These are phyloP conservation scores for Rhodamnia rubescens DNA, from an alignment of 345 rosid species.

Conservation along the genomic window DNA sequence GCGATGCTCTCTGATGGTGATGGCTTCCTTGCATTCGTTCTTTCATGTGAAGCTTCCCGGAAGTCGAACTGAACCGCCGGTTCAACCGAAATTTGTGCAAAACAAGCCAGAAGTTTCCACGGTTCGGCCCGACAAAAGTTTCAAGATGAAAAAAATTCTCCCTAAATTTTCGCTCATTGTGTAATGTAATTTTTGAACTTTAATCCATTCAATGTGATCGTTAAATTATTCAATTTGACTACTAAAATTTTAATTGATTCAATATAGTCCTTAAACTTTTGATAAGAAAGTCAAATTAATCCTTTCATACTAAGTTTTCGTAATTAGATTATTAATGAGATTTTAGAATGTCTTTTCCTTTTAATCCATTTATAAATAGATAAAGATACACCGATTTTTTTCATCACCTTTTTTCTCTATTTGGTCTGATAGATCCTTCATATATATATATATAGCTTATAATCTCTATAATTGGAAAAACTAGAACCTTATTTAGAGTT, in stretches of 20 bases:
- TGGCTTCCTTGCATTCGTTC: not conserved
- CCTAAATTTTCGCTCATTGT: not conserved
- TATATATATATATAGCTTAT: too few relatives aligned
- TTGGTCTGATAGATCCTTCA: too few relatives aligned
- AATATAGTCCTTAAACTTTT: not conserved
- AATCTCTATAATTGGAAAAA: not conserved
- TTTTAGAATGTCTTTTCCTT: not conserved
- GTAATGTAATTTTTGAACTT: not conserved
- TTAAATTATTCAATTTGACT: not conserved
- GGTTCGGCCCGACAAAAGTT: not conserved
- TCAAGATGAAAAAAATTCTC: not conserved
- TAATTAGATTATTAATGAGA: not conserved
- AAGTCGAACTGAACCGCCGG: not conserved
- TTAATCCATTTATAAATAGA: not conserved
- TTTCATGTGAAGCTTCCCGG: not conserved
- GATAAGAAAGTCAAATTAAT: not conserved
- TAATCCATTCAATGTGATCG: too few relatives aligned
- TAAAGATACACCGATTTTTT: not conserved
- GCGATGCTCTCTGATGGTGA: not conserved
- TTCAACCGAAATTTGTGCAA: not conserved
- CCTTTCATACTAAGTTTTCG: rapidly evolving
- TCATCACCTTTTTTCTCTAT: not conserved
- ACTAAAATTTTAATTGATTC: not conserved
- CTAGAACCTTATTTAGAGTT: too few relatives aligned
- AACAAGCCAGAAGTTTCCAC: not conserved